A percentile compares a stretch with the other conserved stretches of the same genome.
phyloP scores from a whole-genome alignment of 1,139 yeast genomes.

The Pichiaceae sp. region DNA sequence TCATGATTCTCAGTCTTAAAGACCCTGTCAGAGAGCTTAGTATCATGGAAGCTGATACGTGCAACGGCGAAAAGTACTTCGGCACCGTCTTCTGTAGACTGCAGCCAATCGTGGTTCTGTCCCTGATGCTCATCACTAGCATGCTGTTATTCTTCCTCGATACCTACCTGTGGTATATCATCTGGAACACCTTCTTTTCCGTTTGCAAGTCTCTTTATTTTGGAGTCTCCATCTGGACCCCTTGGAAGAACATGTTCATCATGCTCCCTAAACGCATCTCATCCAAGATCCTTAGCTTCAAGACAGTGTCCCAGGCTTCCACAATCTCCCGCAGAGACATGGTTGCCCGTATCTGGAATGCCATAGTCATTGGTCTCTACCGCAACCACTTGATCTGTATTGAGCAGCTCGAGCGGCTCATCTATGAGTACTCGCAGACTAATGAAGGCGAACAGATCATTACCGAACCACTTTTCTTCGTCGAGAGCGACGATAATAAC shows the following conservation, averaged over 20 bases:
- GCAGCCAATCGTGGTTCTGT: slow-evolving; percentile 34
- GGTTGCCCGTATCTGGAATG: slow-evolving; percentile 45
- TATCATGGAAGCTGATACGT: slow-evolving; percentile 30
- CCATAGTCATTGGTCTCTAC: slow-evolving; percentile 26
- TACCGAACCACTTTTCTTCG: slow-evolving; percentile 41
- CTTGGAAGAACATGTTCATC: slow-evolving; percentile 47
- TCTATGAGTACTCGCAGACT: slow-evolving; percentile 30
- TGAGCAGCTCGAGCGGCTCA: slow-evolving; percentile 40
- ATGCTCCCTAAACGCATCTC: slow-evolving; percentile 42
- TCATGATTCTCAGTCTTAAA: slow-evolving; percentile 36
- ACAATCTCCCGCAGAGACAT: slow-evolving; percentile 22
- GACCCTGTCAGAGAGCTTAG: slow-evolving; percentile 43
- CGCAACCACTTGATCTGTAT: slow-evolving; percentile 29
- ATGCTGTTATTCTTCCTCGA: slow-evolving; percentile 42
- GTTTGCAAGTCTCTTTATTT: slow-evolving; percentile 36
- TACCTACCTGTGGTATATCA: slow-evolving; percentile 48
- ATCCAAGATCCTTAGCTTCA: slow-evolving; percentile 35
- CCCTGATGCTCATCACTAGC: slow-evolving; percentile 33
- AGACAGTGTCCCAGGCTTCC: slow-evolving; percentile 23
- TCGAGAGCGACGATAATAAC: slow-evolving; percentile 41
- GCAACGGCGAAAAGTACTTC: slow-evolving; percentile 35
- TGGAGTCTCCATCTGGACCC: slow-evolving; percentile 50
- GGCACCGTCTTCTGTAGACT: slow-evolving; percentile 32
- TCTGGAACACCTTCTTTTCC: slow-evolving; percentile 45
- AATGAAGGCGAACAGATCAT: slow-evolving; percentile 25